Evolutionary conservation across 2,329 filamentous ascomycete species (phyloP).

Genomic region (Emmonsiellopsis sp.): DNA sequence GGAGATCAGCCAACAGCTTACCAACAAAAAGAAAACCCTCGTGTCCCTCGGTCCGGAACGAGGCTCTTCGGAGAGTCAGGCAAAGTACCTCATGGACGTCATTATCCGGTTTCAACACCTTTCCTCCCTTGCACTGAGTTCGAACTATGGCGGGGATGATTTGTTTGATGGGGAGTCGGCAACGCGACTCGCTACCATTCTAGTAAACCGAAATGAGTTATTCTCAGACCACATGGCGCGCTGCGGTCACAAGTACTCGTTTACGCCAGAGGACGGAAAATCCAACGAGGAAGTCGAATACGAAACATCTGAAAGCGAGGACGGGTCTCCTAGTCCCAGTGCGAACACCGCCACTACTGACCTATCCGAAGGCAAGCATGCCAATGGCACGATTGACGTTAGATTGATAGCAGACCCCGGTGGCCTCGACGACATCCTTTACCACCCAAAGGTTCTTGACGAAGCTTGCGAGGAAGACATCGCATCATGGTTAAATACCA

Average conservation of each 20-base stretch:
- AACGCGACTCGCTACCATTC: conserved; percentile 25
- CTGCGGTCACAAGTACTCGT: conserved; percentile 13
- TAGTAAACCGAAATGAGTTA: conserved; percentile 18
- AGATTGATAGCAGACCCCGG: neutral
- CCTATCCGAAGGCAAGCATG: neutral
- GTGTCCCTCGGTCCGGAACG: conserved; percentile 25
- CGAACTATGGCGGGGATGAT: conserved; percentile 26
- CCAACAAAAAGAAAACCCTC: conserved; percentile 18
- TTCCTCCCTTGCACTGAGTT: conserved; percentile 23
- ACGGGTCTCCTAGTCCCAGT: neutral
- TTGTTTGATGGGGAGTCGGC: conserved; percentile 23
- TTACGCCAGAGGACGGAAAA: no score
- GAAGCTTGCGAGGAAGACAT: conserved; percentile 24
- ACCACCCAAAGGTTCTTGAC: neutral
- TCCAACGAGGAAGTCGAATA: no score
- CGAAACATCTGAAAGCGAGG: neutral
- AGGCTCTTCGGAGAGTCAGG: conserved; percentile 25
- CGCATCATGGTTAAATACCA: conserved; percentile 33
- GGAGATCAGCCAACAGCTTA: conserved; percentile 28
- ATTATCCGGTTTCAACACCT: conserved; percentile 30
- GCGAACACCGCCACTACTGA: neutral
- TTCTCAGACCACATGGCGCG: conserved; percentile 15
- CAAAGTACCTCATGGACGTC: conserved; percentile 28
- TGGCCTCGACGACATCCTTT: conserved; percentile 14
- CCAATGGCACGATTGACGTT: neutral